Base-by-base conservation (phyloP, 1,284 basidiomycete genomes). In the Apiotrichum mycotoxinovorans region DNA sequence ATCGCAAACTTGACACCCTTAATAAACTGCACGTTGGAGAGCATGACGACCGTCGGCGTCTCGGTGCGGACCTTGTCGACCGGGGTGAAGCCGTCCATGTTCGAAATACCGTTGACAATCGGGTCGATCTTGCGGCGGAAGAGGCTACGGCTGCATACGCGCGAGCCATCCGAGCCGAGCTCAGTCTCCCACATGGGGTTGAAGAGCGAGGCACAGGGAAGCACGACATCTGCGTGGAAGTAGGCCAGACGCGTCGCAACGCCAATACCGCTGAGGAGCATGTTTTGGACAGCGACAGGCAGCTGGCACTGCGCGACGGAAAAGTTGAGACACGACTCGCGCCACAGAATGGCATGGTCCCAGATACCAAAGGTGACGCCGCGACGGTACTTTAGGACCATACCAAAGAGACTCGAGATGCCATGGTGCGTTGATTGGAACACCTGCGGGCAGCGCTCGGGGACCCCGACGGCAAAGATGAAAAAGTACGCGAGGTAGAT, bases 1-100 rank as follows among this genome's bases (percentile, higher is more conserved):
- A 60, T 56, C 3, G 58, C 58, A 25, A 50, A 46, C 54, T 60
- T 60, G 50, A 52, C 51, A 20, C 54, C 58, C 58, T 60, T 60
- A 49, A 60, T 52, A 41, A 60, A 60, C 54, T 55, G 53, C 12
- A 60, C 51, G 42, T 60, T 54, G 23, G 58, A 60, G 18, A 60
- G 51, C 58, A 60, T 60, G 45, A 55, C 44, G n/a, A 56, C 58
- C 8, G 58, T 60, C 1, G 58, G 58, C 17, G 41, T 42, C 9
- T 51, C 50, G 23, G 52, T 54, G 43, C 50, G 48, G 22, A 58
- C 43, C 48, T 54, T 54, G 43, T 54, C 57, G 14, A 58, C 51
- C 1, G 57, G 57, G 9, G 40, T 54, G 57, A 51, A 58, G 8
- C 22, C 45, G n/a, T 58, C 52, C 57, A 58, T 58, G 52, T 58